Conservation (phyloP, 2,329 filamentous ascomycete species). For the Acrodontium crateriforme region DNA sequence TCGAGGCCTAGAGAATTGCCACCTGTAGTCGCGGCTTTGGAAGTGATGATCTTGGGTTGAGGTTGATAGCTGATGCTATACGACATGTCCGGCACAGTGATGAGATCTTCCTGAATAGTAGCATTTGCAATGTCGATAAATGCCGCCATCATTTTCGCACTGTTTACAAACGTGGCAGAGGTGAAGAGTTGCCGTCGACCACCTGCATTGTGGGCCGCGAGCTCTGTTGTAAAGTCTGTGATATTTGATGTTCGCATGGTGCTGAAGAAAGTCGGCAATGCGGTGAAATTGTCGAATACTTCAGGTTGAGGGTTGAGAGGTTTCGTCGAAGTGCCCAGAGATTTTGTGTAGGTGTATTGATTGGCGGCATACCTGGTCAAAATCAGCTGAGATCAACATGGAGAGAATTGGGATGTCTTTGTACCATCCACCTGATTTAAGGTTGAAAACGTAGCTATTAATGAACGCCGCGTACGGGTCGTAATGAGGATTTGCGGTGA, state of each 20-base stretch:
- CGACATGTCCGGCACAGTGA: conserved; percentile 4
- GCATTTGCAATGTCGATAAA: conserved; percentile 9
- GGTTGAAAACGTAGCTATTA: conserved; percentile 6
- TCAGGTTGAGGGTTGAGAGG: no score
- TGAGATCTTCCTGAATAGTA: conserved; percentile 5
- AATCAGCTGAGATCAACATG: no score
- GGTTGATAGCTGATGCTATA: conserved; percentile 11
- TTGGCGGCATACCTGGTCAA: no score
- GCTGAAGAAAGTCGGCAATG: conserved; percentile 7
- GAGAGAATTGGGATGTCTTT: no score
- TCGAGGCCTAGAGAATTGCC: conserved; percentile 1
- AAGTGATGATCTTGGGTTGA: conserved; percentile 7
- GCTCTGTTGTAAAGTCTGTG: conserved; percentile 10
- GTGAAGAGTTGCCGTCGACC: conserved; percentile 10
- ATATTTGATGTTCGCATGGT: conserved; percentile 11
- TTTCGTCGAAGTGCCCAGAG: no score
- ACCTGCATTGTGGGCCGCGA: conserved; percentile 3
- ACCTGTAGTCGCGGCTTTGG: conserved; percentile 2
- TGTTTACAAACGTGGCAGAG: conserved; percentile 10
- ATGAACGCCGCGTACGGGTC: conserved; percentile 12
- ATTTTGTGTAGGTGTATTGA: no score
- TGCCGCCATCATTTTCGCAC: conserved; percentile 7
- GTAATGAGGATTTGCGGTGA: conserved; percentile 10
- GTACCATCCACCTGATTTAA: no score
- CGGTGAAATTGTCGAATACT: conserved; percentile 10